Base-by-base conservation (phyloP, 768 basidiomycete species). In the Rickenella mellea region DNA sequence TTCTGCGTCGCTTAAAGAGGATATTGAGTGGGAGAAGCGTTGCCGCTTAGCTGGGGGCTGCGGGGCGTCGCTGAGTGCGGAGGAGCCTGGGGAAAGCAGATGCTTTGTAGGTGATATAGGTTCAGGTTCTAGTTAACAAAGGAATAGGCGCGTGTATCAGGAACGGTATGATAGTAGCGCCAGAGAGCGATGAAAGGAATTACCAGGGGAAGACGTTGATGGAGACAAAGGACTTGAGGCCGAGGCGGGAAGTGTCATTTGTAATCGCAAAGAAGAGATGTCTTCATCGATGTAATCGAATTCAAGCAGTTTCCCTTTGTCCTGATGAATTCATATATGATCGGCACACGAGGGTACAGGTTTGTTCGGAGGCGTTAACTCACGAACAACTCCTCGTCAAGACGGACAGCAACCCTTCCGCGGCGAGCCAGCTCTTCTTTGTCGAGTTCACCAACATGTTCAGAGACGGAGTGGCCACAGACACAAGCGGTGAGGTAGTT, bases 341-440 rank as follows among this genome's bases (percentile, higher is more conserved):
- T n/a, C 21, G 25, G 24, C 19, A 38, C 50, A 38, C 37, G 33
- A 27, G 33, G 33, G 33, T 53, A 40, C 27, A 45, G 47, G 41
- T 41, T 26, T n/a, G 35, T 53, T 28, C 53, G 50, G 31, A 33
- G 46, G 32, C 22, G 48, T 41, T 41, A 53, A 47, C 79, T 49
- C 48, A 87, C 90, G 73, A 89, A 74, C 36, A 92, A 63, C 42
- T 85, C 57, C 58, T 90, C 86, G 54, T 93, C 91, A 40, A 92
- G 70, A 44, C 83, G 74, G 40, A 81, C 74, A 3, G 87, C 89
- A 9, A 86, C 75, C 43, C 78, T 79, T 31, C 71, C 76, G 57
- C 85, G 71, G 29, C 91, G 73, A n/a, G 64, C 59, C 58, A 82
- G 80, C 60, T 89, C 83, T 36, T 72, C 69, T 39, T 65, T 67